Evolutionary conservation across 495 filamentous ascomycete species (phyloP).

Genomic region (Margaritispora aquatica): DNA sequence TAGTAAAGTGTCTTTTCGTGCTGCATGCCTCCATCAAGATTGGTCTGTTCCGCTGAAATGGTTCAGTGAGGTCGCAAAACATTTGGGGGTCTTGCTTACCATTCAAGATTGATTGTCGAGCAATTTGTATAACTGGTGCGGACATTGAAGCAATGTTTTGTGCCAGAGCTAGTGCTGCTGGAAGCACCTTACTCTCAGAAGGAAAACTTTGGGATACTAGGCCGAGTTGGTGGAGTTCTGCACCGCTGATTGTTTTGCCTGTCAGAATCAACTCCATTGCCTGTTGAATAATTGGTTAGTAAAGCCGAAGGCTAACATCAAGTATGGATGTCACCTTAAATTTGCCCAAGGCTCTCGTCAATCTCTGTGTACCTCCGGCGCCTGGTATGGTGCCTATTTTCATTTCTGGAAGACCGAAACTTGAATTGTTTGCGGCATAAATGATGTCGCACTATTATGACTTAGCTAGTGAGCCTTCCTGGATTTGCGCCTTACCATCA

Average conservation of each 20-base stretch:
- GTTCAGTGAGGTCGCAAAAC: no score
- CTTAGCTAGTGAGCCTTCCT: neutral
- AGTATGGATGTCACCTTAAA: slow-evolving; percentile 21
- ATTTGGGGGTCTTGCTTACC: no score
- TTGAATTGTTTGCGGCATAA: slow-evolving; percentile 25
- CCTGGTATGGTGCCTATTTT: slow-evolving; percentile 39
- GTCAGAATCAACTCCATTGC: slow-evolving; percentile 12
- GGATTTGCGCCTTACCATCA: slow-evolving; percentile 3
- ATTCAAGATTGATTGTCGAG: slow-evolving; percentile 22
- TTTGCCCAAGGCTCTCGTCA: slow-evolving; percentile 34
- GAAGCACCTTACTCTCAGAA: slow-evolving; percentile 11
- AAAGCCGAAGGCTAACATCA: neutral
- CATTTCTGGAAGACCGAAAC: slow-evolving; percentile 34
- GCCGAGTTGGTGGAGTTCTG: slow-evolving; percentile 7
- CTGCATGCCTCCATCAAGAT: neutral
- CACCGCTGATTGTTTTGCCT: neutral
- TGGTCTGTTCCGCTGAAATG: neutral
- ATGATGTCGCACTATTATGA: slow-evolving; percentile 35
- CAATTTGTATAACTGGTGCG: slow-evolving; percentile 20
- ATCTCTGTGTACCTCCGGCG: slow-evolving; percentile 36
- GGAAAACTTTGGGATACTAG: slow-evolving; percentile 16
- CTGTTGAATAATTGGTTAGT: neutral
- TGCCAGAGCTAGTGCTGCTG: slow-evolving; percentile 2
- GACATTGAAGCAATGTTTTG: slow-evolving; percentile 18
- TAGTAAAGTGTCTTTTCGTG: slow-evolving; percentile 4